These are phyloP conservation scores for Clitoria ternatea DNA, from an alignment of 306 rosid genomes.

Conservation along the genomic window DNA sequence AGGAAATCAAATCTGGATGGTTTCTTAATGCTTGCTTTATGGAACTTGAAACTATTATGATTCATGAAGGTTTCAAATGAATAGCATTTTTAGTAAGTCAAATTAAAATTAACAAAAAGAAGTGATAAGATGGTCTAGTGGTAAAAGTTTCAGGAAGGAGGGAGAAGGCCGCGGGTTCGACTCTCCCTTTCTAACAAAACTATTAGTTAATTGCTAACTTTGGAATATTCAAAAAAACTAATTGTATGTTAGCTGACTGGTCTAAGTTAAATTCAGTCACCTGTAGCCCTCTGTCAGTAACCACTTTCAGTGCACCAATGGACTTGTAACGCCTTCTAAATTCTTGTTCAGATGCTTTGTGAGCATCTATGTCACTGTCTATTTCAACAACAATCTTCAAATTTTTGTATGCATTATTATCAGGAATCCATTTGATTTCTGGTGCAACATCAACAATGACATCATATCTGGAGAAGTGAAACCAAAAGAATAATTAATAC, in stretches of 20 bases:
- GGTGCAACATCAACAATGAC: conserved; percentile 85
- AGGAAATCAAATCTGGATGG: conserved; percentile 6
- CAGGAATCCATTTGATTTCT: conserved; percentile 79
- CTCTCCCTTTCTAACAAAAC: too few relatives aligned
- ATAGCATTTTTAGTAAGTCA: background rate
- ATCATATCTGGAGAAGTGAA: conserved; percentile 65
- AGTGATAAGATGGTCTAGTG: too few relatives aligned
- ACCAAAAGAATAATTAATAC: conserved; percentile 18
- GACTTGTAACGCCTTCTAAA: conserved; percentile 73
- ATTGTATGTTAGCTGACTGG: background rate
- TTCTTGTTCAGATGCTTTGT: conserved; percentile 60
- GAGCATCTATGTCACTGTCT: conserved; percentile 77
- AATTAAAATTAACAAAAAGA: too few relatives aligned
- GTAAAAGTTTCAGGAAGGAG: too few relatives aligned
- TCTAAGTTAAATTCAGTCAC: conserved; percentile 39
- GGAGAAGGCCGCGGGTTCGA: too few relatives aligned
- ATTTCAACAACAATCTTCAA: conserved; percentile 81
- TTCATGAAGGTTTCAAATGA: background rate
- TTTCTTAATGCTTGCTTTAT: background rate
- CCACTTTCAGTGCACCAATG: conserved; percentile 64
- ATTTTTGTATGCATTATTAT: conserved; percentile 68
- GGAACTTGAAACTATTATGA: conserved; percentile 9
- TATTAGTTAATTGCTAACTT: too few relatives aligned
- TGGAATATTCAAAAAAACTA: background rate
- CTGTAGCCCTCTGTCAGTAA: conserved; percentile 84